phyloP scores from a whole-genome alignment of 2,329 filamentous ascomycete genomes.

The Aspergillus piperis region DNA sequence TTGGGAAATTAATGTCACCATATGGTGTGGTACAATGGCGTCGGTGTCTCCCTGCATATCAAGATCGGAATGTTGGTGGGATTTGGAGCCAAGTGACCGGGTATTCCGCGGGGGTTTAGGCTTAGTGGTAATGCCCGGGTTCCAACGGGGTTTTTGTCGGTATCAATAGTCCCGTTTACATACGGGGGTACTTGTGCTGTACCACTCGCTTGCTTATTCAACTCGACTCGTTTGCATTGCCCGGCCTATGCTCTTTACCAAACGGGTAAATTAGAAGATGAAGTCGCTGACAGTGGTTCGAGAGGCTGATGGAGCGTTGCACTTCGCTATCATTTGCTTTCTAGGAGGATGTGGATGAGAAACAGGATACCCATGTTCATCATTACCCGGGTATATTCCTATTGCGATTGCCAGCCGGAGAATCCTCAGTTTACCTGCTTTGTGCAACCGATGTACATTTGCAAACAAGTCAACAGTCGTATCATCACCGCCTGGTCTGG shows the following conservation, averaged over 20 bases:
- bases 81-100: background rate
- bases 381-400: background rate
- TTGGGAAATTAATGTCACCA: background rate
- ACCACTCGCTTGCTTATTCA: background rate
- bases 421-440: background rate
- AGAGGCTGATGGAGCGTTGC: background rate
- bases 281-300: background rate
- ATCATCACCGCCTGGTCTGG: background rate
- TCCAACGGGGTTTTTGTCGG: background rate
- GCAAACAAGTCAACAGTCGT: background rate
- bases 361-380: background rate
- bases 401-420: constrained; percentile 6
- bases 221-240: background rate
- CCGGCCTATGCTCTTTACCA: background rate
- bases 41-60: background rate
- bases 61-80: background rate
- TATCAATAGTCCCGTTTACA: constrained; percentile 7
- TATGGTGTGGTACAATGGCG: background rate
- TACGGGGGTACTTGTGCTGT: constrained; percentile 9
- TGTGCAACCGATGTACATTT: background rate
- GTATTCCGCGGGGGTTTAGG: background rate
- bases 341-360: background rate
- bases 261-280: background rate
- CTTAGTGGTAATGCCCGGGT: background rate
- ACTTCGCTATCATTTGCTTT: background rate